Evolutionary conservation across 1,284 basidiomycete species (phyloP).

Genomic region (Peniophora sp.): DNA sequence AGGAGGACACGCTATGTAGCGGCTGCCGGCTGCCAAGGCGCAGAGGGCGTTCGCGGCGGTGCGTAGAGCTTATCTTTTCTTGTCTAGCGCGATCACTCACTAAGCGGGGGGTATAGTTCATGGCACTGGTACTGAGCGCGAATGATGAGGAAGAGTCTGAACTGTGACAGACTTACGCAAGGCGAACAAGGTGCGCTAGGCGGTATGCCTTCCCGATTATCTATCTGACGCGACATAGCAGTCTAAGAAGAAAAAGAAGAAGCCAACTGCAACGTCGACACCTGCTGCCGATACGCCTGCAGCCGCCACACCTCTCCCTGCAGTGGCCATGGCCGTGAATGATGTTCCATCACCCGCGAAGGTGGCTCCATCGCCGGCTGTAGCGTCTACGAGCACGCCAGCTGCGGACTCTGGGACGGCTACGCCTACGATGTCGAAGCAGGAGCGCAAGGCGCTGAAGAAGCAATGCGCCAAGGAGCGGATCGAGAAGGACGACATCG

Average conservation of each 20-base stretch:
- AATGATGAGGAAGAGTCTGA: neutral
- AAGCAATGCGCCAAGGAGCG: constrained; percentile 56
- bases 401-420: neutral
- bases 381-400: constrained; percentile 10
- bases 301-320: constrained; percentile 11
- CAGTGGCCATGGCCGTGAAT: constrained; percentile 18
- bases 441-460: constrained; percentile 38
- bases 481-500: constrained; percentile 71
- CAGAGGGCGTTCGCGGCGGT: too few species aligned
- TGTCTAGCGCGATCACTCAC: too few species aligned
- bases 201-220: neutral
- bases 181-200: neutral
- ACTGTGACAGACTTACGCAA: neutral
- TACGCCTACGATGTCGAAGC: constrained; percentile 16
- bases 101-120: too few species aligned
- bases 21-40: too few species aligned
- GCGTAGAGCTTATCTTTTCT: too few species aligned
- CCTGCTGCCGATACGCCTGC: constrained; percentile 10
- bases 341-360: constrained; percentile 14
- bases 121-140: too few species aligned
- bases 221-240: neutral
- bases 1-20: too few species aligned
- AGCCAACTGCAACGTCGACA: constrained; percentile 23
- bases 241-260: constrained; percentile 46
- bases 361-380: constrained; percentile 14